Evolutionary conservation across 2,329 filamentous ascomycete genomes (phyloP).

Genomic region (Fonsecaea monophora): DNA sequence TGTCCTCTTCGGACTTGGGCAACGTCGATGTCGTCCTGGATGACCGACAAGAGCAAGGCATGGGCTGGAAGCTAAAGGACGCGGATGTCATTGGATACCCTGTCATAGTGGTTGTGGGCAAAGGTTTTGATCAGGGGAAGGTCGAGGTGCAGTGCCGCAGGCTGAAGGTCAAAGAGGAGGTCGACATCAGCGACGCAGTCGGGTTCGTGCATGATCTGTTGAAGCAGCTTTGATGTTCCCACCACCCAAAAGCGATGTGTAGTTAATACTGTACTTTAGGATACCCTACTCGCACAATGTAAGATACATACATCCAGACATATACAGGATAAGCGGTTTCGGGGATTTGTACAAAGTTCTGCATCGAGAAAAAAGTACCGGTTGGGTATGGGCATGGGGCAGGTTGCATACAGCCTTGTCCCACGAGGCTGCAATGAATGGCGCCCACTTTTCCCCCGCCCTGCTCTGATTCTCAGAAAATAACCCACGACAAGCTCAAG

Average conservation of each 20-base stretch:
- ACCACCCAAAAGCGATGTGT: neutral
- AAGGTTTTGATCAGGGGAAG: constrained; percentile 65
- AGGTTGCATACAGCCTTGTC: constrained; percentile 19
- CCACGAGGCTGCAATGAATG: constrained; percentile 19
- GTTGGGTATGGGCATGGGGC: neutral
- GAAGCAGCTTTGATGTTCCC: constrained; percentile 55
- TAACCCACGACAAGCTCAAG: too few relatives aligned
- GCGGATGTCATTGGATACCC: constrained; percentile 91
- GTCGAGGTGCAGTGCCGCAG: constrained; percentile 81
- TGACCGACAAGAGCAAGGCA: constrained; percentile 67
- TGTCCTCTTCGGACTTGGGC: constrained; percentile 48
- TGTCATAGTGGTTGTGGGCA: constrained; percentile 79
- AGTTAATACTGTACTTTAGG: constrained; percentile 16
- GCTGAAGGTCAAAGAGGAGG: constrained; percentile 66
- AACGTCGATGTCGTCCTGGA: constrained; percentile 73
- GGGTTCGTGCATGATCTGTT: constrained; percentile 58
- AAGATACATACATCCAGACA: neutral
- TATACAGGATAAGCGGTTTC: neutral
- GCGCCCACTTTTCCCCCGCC: neutral
- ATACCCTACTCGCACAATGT: constrained; percentile 27
- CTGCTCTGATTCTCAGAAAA: too few relatives aligned
- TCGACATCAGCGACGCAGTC: constrained; percentile 60
- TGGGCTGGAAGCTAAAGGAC: constrained; percentile 88
- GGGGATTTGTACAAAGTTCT: neutral
- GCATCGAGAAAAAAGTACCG: too few relatives aligned